Evolutionary conservation across 768 basidiomycete species (phyloP).

Genomic region (Naematelia encephala): DNA sequence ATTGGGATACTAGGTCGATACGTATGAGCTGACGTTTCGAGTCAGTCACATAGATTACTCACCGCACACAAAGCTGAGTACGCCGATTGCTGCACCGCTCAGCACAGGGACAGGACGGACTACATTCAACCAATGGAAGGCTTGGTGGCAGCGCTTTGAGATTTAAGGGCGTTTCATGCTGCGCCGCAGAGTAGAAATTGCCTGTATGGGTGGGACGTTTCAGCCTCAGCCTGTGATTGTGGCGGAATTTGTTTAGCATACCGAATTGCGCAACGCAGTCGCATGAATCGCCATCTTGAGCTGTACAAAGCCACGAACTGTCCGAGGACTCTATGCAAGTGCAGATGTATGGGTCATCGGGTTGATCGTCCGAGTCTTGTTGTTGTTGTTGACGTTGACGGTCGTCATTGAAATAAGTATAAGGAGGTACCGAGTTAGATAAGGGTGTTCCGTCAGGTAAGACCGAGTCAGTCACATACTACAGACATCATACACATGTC

Average conservation of each 20-base stretch:
- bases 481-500: background rate
- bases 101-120: slow-evolving; percentile 33
- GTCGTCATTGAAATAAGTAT: background rate
- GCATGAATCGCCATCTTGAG: slow-evolving; percentile 22
- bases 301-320: slow-evolving; percentile 16
- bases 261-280: slow-evolving; percentile 37
- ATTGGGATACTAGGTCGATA: background rate
- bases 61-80: slow-evolving; percentile 42
- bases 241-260: slow-evolving; percentile 7
- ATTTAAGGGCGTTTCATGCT: slow-evolving; percentile 13
- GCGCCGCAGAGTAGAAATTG: slow-evolving; percentile 30
- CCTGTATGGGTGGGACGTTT: slow-evolving; percentile 24
- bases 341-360: background rate
- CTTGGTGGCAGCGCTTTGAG: slow-evolving; percentile 43
- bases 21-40: no score
- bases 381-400: background rate
- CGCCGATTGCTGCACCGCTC: slow-evolving; percentile 34
- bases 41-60: no score
- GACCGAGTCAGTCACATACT: slow-evolving; percentile 34
- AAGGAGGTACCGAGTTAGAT: slow-evolving; percentile 1
- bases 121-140: slow-evolving; percentile 49
- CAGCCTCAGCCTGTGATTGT: background rate
- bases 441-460: slow-evolving; percentile 18
- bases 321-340: background rate
- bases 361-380: background rate